Conservation (phyloP, 768 basidiomycete genomes). For the Tephrocybe rancida region DNA sequence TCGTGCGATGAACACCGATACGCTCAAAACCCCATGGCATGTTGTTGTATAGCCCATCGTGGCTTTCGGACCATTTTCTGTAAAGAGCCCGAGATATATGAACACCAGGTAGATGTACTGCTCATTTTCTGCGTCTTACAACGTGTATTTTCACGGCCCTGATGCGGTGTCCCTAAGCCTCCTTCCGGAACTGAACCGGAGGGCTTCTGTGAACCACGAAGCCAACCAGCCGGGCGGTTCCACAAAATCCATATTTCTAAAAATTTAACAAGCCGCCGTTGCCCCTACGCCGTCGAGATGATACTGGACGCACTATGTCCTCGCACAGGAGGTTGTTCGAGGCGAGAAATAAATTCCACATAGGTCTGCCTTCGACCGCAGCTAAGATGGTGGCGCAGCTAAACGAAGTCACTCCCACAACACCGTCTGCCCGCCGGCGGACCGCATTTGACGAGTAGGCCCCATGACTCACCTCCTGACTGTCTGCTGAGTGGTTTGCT, state of each 20-base stretch:
- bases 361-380: background rate
- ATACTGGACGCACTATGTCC: background rate
- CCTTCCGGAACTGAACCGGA: background rate
- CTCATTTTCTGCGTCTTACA: no score
- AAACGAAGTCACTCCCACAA: background rate
- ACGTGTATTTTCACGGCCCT: no score
- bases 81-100: no score
- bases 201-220: background rate
- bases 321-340: background rate
- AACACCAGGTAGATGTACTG: no score
- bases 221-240: background rate
- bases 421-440: background rate
- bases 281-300: background rate
- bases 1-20: no score
- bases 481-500: background rate
- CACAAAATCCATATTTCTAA: background rate
- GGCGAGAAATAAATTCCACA: background rate
- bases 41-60: no score
- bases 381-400: conserved; percentile 5
- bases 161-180: background rate
- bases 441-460: background rate
- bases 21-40: no score
- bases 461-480: background rate
- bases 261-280: background rate
- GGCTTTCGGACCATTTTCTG: no score